phyloP scores from a whole-genome alignment of 805 yeast genomes.

The Scheffersomyces spartinae region DNA sequence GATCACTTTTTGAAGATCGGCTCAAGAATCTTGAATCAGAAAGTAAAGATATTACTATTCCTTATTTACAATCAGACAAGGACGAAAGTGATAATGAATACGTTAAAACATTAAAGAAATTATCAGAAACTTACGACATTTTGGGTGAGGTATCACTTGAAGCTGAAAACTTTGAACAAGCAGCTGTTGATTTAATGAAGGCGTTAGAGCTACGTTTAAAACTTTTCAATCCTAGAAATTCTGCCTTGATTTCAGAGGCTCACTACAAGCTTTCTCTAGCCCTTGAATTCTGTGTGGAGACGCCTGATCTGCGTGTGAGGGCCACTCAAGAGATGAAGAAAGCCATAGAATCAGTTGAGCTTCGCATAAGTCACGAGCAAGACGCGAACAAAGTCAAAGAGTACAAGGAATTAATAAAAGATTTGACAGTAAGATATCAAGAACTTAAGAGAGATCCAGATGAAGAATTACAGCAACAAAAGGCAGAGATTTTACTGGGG shows the following conservation, averaged over 20 bases:
- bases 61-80: conserved; percentile 19
- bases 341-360: conserved; percentile 36
- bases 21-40: conserved; percentile 13
- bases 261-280: conserved; percentile 76
- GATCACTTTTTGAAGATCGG: conserved; percentile 47
- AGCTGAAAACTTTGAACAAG: conserved; percentile 75
- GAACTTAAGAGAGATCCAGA: conserved; percentile 45
- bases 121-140: conserved; percentile 66
- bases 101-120: conserved; percentile 32
- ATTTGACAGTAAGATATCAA: conserved; percentile 41
- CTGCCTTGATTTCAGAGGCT: conserved; percentile 61
- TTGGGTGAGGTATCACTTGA: conserved; percentile 88
- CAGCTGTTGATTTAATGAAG: conserved; percentile 54
- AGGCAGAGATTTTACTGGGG: conserved; percentile 43
- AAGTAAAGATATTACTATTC: conserved; percentile 6
- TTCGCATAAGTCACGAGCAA: conserved; percentile 33
- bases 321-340: conserved; percentile 44
- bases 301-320: conserved; percentile 30
- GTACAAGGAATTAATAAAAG: conserved; percentile 39
- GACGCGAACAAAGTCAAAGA: conserved; percentile 27
- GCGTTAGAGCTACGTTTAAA: conserved; percentile 44
- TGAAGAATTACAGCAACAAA: conserved; percentile 36
- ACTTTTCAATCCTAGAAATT: conserved; percentile 35
- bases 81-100: conserved; percentile 21
- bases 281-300: conserved; percentile 55